A percentile compares a stretch with the other conserved stretches of the same genome.
Evolutionary conservation across 164 flowering plant genomes (phyloP).

Genomic region (Macadamia integrifolia): DNA sequence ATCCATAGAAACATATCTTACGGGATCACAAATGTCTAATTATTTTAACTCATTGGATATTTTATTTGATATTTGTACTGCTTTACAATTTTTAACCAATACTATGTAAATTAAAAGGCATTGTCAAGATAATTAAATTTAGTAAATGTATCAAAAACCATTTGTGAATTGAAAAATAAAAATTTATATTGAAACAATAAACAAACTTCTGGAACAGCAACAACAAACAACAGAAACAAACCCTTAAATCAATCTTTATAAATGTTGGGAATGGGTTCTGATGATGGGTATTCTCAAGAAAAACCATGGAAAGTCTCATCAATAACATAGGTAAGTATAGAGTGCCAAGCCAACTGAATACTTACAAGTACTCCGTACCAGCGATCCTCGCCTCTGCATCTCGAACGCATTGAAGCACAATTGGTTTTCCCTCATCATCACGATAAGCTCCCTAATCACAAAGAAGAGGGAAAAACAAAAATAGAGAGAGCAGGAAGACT

Average conservation of each 20-base stretch:
- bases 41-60: too few relatives aligned
- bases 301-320: too few relatives aligned
- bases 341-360: background rate
- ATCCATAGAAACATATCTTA: too few relatives aligned
- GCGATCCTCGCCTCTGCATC: slow-evolving; percentile 28
- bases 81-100: too few relatives aligned
- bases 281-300: too few relatives aligned
- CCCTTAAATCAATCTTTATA: background rate
- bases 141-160: too few relatives aligned
- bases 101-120: too few relatives aligned
- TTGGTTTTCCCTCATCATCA: slow-evolving; percentile 34
- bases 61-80: too few relatives aligned
- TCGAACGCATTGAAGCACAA: slow-evolving; percentile 35
- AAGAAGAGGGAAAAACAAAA: background rate
- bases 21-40: too few relatives aligned
- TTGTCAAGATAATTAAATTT: too few relatives aligned
- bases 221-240: background rate
- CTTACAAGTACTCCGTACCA: slow-evolving; percentile 27
- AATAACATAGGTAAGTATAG: too few relatives aligned
- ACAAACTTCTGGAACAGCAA: background rate
- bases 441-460: slow-evolving; percentile 29
- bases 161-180: background rate
- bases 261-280: too few relatives aligned
- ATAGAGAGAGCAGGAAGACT: background rate
- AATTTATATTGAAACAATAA: background rate